phyloP scores from a whole-genome alignment of 208 protist genomes.

The Leishmania tropica region DNA sequence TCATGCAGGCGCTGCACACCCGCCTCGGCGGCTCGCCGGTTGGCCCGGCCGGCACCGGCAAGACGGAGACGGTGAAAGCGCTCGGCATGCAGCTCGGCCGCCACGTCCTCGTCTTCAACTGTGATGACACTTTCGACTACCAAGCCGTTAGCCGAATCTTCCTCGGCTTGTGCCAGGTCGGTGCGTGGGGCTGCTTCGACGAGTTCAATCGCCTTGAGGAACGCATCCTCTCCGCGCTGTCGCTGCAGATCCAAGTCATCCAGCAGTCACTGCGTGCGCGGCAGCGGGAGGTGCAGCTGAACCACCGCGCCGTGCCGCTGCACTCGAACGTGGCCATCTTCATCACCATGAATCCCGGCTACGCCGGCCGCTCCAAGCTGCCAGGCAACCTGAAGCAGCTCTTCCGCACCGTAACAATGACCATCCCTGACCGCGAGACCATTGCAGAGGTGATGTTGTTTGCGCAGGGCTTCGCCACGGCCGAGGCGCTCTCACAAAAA shows the following conservation, averaged over 20 bases:
- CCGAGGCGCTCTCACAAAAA: conserved; percentile 97
- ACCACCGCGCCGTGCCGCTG: conserved; percentile 90
- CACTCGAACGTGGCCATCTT: conserved; percentile 98
- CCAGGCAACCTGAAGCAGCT: conserved; percentile 99
- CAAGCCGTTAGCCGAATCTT: conserved; percentile 99
- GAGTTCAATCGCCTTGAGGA: conserved; percentile 99
- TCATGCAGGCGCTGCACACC: conserved; percentile 98
- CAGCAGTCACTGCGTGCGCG: conserved; percentile 90
- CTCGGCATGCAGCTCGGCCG: conserved; percentile 97
- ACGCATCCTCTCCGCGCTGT: conserved; percentile 99
- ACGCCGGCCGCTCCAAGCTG: conserved; percentile 98
- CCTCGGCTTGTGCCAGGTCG: conserved; percentile 99
- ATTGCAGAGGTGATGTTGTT: conserved; percentile 99
- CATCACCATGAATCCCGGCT: conserved; percentile 99
- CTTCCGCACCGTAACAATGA: conserved; percentile 99
- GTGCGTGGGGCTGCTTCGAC: conserved; percentile 99
- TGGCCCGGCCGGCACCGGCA: conserved; percentile 98
- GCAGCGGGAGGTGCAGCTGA: conserved; percentile 85
- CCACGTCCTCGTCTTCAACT: conserved; percentile 99
- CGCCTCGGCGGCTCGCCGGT: conserved; percentile 98
- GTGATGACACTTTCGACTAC: conserved; percentile 99
- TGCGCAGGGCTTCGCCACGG: conserved; percentile 98
- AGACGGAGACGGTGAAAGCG: conserved; percentile 99
- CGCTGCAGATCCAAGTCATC: conserved; percentile 99
- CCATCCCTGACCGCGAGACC: conserved; percentile 97